Evolutionary conservation across 73 alveolate species (phyloP), one percentile per base, ranked within the genome.

Genomic region (Breviolum minutum): DNA sequence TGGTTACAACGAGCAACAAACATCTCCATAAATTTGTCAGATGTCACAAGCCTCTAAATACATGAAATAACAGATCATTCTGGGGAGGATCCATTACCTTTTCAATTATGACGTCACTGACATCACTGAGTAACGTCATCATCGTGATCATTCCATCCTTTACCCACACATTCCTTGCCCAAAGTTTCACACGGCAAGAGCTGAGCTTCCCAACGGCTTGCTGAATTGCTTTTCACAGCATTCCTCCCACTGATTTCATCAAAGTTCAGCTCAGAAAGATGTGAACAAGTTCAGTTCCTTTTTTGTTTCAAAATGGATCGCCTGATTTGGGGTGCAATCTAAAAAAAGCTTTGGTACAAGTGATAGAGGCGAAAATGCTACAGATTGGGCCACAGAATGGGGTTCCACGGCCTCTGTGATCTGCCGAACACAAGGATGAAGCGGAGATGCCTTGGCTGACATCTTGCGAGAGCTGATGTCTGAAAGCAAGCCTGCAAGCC

Each of bases 141-240:
- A 48, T 14, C 48, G 90, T 17, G 40, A 40, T 40, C 54, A 40
- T 40, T 40, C 54, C 54, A 40, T 40, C 54, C 54, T 40, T 40
- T 3, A 40, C 54, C 54, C 54, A 40, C 0, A 40, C 54, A 3
- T 40, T 40, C 54, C 54, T 40, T 40, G 54, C 54, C 54, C 54
- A 40, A 40, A 40, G 54, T 40, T 40, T 40, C 54, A 40, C 54
- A 40, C 54, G 3, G 54, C 54, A 40, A 40, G 3, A 40, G 5
- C 54, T 40, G 54, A 40, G 54, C 73, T 14, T 26, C 80, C 79
- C 26, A 89, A 69, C 98, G 89, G 66, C 0, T 79, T 92, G 62
- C 98, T 89, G 54, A 92, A 92, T 48, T 92, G 98, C 97, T 90
- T 40, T 60, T 60, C 24, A 66, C 98, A 92, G 90, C 98, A 92